A percentile compares a stretch with the other conserved stretches of the same genome.
These are phyloP conservation scores for Boletus rubescentipes DNA, from an alignment of 768 basidiomycete genomes.

Conservation along the genomic window DNA sequence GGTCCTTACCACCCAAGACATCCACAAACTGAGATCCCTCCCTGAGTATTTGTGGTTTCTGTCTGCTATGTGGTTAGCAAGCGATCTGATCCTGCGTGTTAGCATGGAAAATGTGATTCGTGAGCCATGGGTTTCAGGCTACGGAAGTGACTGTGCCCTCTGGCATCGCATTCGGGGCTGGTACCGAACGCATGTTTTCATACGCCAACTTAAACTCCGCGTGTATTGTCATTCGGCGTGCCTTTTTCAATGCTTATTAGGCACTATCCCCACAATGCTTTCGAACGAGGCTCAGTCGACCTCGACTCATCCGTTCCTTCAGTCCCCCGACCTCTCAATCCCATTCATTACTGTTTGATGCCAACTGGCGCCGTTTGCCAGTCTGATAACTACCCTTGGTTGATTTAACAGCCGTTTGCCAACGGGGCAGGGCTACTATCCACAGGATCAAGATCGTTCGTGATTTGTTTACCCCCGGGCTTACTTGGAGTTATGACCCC, in stretches of 20 bases:
- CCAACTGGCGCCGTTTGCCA: background rate
- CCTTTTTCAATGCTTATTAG: constrained; percentile 6
- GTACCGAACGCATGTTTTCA: constrained; percentile 12
- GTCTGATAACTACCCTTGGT: background rate
- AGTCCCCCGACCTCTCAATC: background rate
- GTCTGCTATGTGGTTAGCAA: background rate
- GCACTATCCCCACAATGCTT: background rate
- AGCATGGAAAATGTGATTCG: background rate
- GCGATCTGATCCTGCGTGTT: constrained; percentile 4
- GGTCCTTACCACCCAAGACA: constrained; percentile 2
- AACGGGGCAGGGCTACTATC: background rate
- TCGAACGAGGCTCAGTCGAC: background rate
- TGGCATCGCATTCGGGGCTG: background rate
- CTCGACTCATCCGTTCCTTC: background rate
- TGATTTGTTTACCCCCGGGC: background rate
- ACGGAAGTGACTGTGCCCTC: background rate
- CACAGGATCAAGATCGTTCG: background rate
- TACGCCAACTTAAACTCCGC: background rate
- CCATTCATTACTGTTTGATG: background rate
- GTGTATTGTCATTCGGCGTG: background rate
- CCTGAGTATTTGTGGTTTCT: background rate
- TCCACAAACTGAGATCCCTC: background rate
- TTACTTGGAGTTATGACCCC: background rate
- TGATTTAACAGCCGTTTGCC: background rate
- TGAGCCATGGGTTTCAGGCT: background rate